Percentiles rank a stretch among this genome's conserved stretches.
These are phyloP conservation scores for Hyparrhenia diplandra DNA, from an alignment of 176 grass and related monocot genomes.

Conservation along the genomic window DNA sequence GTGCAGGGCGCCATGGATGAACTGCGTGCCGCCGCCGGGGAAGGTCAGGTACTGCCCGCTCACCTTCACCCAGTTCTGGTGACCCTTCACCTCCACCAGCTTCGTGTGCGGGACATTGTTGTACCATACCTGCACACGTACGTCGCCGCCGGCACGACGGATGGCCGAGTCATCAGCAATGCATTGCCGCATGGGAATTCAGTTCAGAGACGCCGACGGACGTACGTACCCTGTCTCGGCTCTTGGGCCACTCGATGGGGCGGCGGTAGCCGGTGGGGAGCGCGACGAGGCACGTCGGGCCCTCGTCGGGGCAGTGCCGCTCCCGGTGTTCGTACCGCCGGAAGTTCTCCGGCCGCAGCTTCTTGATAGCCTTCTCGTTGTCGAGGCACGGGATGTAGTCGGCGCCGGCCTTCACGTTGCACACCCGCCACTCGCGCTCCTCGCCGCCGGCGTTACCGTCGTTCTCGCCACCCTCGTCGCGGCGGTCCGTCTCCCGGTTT, in stretches of 20 bases:
- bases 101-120: constrained; percentile 90
- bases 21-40: constrained; percentile 95
- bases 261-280: constrained; percentile 61
- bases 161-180: neutral
- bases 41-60: constrained; percentile 83
- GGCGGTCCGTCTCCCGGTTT: constrained; percentile 63
- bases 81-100: constrained; percentile 92
- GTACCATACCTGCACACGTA: constrained; percentile 76
- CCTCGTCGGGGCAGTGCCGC: constrained; percentile 87
- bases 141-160: neutral
- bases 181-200: neutral
- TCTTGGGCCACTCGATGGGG: constrained; percentile 77
- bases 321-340: constrained; percentile 82
- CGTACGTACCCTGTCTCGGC: constrained; percentile 65
- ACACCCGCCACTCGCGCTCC: constrained; percentile 57
- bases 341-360: constrained; percentile 71
- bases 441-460: no score
- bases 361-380: constrained; percentile 87
- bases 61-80: constrained; percentile 99
- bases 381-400: constrained; percentile 99
- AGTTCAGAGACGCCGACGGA: neutral
- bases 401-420: constrained; percentile 54
- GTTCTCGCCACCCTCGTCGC: constrained; percentile 12
- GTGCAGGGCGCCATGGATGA: constrained; percentile 97
- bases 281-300: constrained; percentile 66